Evolutionary conservation across 495 filamentous ascomycete species (phyloP).

Genomic region (Talaromyces proteolyticus): DNA sequence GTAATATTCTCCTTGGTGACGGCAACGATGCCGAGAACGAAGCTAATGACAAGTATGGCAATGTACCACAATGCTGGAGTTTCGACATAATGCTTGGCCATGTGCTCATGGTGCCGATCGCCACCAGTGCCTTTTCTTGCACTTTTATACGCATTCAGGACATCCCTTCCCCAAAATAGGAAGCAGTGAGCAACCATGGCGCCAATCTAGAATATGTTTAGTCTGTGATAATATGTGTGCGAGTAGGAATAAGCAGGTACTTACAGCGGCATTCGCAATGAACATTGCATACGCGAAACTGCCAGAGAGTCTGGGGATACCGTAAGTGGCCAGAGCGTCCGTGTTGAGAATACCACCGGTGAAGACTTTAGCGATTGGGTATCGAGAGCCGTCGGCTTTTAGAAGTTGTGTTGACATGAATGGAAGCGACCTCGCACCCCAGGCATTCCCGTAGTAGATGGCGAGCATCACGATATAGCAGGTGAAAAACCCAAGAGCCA

Average conservation of each 20-base stretch:
- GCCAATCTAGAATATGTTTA: constrained; percentile 9
- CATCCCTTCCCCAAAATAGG: constrained; percentile 2
- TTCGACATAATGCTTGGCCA: constrained; percentile 43
- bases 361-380: constrained; percentile 26
- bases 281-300: constrained; percentile 31
- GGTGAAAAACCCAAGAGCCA: constrained; percentile 8
- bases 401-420: constrained; percentile 22
- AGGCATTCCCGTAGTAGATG: constrained; percentile 23
- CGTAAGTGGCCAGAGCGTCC: constrained; percentile 12
- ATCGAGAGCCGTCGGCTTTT: constrained; percentile 6
- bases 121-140: constrained; percentile 2
- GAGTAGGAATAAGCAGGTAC: not conserved
- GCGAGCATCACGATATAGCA: constrained; percentile 19
- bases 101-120: constrained; percentile 42
- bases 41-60: constrained; percentile 34
- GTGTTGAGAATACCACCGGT: constrained; percentile 27
- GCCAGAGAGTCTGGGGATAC: constrained; percentile 33
- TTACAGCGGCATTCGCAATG: constrained; percentile 27
- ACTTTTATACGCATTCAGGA: not conserved
- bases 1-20: constrained; percentile 41
- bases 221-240: not conserved
- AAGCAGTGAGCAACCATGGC: constrained; percentile 6
- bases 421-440: constrained; percentile 18
- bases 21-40: constrained; percentile 42
- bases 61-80: constrained; percentile 52